phyloP scores from a whole-genome alignment of 2,329 filamentous ascomycete genomes.

The Colletotrichum graminicola region DNA sequence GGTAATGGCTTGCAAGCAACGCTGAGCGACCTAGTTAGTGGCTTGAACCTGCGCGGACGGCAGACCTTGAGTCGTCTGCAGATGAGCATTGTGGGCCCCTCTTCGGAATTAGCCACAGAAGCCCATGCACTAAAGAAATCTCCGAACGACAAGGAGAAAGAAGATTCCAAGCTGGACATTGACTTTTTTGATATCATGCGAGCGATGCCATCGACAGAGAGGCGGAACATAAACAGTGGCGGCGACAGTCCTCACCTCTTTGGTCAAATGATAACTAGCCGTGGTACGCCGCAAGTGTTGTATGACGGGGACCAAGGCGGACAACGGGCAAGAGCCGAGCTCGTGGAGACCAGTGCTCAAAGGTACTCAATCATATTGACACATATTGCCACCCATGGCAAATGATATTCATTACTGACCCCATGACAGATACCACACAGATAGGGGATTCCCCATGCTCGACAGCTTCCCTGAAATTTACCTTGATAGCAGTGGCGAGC shows the following conservation, averaged over 20 bases:
- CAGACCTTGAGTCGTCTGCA: slow-evolving; percentile 82
- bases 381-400: too few species aligned
- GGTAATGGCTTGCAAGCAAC: slow-evolving; percentile 55
- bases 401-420: neutral
- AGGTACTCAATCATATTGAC: slow-evolving; percentile 11
- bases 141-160: slow-evolving; percentile 47
- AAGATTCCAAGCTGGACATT: slow-evolving; percentile 49
- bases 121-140: slow-evolving; percentile 38
- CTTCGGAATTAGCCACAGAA: slow-evolving; percentile 40
- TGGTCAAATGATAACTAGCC: slow-evolving; percentile 55
- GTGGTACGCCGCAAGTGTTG: slow-evolving; percentile 42
- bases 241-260: slow-evolving; percentile 53
- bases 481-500: slow-evolving; percentile 54
- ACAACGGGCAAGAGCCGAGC: slow-evolving; percentile 8
- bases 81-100: slow-evolving; percentile 68
- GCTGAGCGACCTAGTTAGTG: slow-evolving; percentile 73
- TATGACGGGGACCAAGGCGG: slow-evolving; percentile 41
- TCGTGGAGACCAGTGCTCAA: slow-evolving; percentile 30
- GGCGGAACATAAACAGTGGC: neutral
- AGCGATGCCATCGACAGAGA: slow-evolving; percentile 37
- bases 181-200: slow-evolving; percentile 48
- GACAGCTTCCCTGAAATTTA: slow-evolving; percentile 89
- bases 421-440: slow-evolving; percentile 60
- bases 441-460: slow-evolving; percentile 79
- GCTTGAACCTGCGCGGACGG: slow-evolving; percentile 80